Evolutionary conservation across 306 rosid species (phyloP).

Genomic region (Gastrolobium villosum): DNA sequence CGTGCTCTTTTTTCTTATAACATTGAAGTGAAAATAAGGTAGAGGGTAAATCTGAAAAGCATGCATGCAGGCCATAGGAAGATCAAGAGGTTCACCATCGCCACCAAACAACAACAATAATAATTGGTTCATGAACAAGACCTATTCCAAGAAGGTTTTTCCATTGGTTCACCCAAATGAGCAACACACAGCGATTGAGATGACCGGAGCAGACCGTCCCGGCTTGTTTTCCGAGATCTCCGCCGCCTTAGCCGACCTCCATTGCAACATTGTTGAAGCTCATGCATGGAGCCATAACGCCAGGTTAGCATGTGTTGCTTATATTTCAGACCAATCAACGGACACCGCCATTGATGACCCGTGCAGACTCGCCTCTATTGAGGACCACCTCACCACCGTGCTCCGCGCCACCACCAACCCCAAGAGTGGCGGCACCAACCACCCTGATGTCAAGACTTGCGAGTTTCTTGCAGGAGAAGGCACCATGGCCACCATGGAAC

Average conservation of each 20-base stretch:
- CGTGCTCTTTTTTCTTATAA: not conserved
- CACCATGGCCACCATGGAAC: slow-evolving; percentile 62
- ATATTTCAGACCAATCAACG: slow-evolving; percentile 71
- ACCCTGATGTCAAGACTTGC: slow-evolving; percentile 55
- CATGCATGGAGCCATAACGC: slow-evolving; percentile 85
- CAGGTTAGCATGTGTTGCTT: slow-evolving; percentile 68
- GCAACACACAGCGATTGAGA: slow-evolving; percentile 67
- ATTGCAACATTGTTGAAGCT: slow-evolving; percentile 71
- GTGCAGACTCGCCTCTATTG: slow-evolving; percentile 56
- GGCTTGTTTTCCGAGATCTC: slow-evolving; percentile 78
- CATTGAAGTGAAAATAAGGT: slow-evolving; percentile 30
- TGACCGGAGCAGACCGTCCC: slow-evolving; percentile 68
- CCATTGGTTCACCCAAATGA: slow-evolving; percentile 35
- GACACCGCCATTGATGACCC: slow-evolving; percentile 64
- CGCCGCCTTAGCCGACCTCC: slow-evolving; percentile 68
- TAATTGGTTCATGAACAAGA: slow-evolving; percentile 38
- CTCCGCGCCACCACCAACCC: slow-evolving; percentile 56
- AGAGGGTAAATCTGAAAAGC: slow-evolving; percentile 37
- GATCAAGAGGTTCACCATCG: slow-evolving; percentile 50
- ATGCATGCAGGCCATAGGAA: slow-evolving; percentile 61
- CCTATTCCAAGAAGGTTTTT: slow-evolving; percentile 43
- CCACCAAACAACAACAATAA: slow-evolving; percentile 3
- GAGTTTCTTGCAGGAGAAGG: slow-evolving; percentile 56
- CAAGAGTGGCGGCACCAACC: slow-evolving; percentile 19
- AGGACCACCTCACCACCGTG: slow-evolving; percentile 67